Base-by-base conservation (phyloP, 2,329 filamentous ascomycete species). In the Epichloe sibirici region DNA sequence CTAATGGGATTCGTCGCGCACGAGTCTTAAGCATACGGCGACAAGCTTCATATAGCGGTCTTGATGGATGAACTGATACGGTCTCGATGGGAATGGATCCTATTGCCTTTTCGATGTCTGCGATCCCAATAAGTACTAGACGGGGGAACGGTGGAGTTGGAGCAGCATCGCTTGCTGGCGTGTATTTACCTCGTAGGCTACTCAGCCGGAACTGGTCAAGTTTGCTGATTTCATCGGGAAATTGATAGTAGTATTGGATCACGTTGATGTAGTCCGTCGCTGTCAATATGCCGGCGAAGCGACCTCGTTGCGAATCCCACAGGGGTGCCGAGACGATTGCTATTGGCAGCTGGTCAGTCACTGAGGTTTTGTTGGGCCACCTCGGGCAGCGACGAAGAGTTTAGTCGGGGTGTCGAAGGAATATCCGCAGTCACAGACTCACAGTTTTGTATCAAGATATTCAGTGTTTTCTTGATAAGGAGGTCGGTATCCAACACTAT, bases 161-260 rank as follows among this genome's bases (percentile, higher is more conserved):
- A 17, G 12, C 6, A 17, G 37, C 31, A 25, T 40, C 21, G 37
- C 11, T n/a, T 31, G 8, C 35, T 34, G 49, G n/a, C 37, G 35
- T 5, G 52, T 56, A 61, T 74, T 54, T 74, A 95, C 90, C 88
- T 79, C 91, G 81, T 54, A 98, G 78, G 65, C 89, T 95, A 71
- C 88, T 91, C 56, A 98, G 73, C 46, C 89, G 85, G 67, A 98
- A 96, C 68, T 95, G 88, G 59, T 97, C 93, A 61, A 98, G 87
- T 65, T 91, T 84, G 58, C 84, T 82, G 56, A 97, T 79, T 54
- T 90, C 86, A 59, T 95, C 88, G 2, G 91, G 93, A 61, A 93
- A 94, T 69, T 97, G 90, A 76, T 90, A 96, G 74, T 98, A 97
- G 71, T 98, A 98, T 68, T 97, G 91, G 42, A 98, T 95, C 53